Conservation (phyloP, 495 filamentous ascomycete genomes). For the Daldinia grandis region DNA sequence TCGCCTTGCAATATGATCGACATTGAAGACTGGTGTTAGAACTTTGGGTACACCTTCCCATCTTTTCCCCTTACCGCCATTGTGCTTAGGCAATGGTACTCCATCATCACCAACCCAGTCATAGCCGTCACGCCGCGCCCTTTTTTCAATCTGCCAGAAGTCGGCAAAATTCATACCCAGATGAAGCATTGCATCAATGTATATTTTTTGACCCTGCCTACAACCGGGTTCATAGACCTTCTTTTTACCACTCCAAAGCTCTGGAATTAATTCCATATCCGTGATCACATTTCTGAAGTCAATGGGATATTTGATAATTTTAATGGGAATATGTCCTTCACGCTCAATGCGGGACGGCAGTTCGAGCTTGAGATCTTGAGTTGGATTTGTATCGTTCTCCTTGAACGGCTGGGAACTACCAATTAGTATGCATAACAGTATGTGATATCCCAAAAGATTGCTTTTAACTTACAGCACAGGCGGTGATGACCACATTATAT, state of each 20-base stretch:
- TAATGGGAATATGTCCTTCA: conserved; percentile 12
- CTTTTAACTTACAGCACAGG: conserved; percentile 16
- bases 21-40: conserved; percentile 9
- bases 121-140: conserved; percentile 18
- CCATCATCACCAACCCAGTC: conserved; percentile 23
- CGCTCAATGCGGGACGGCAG: conserved; percentile 9
- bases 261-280: conserved; percentile 17
- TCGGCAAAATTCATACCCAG: conserved; percentile 18
- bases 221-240: conserved; percentile 5
- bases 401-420: conserved; percentile 9
- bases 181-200: conserved; percentile 25
- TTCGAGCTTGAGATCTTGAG: conserved; percentile 13
- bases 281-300: conserved; percentile 20
- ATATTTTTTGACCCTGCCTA: conserved; percentile 2
- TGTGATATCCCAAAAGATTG: neutral
- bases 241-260: conserved; percentile 13
- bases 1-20: conserved; percentile 1
- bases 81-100: conserved; percentile 10
- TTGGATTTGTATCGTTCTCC: conserved; percentile 16
- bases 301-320: conserved; percentile 12
- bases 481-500: conserved; percentile 19
- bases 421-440: neutral
- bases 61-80: conserved; percentile 5
- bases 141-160: conserved; percentile 18
- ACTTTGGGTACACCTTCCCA: conserved; percentile 15